Base-by-base conservation (phyloP, 2,329 filamentous ascomycete species). In the Acephala macrosclerotiorum region DNA sequence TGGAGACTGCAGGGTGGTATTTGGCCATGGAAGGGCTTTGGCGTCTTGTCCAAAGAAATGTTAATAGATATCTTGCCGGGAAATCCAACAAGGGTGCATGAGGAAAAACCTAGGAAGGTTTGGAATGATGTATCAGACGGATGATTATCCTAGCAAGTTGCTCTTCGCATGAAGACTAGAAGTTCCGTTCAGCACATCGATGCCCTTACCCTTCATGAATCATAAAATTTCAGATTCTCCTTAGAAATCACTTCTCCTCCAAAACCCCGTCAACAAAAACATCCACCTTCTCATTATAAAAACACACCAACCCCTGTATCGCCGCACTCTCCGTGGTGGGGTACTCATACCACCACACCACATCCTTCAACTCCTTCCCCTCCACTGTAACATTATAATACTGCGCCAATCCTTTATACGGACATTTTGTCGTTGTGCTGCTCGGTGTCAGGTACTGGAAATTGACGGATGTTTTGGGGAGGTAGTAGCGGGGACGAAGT, bases 241-340 rank as follows among this genome's bases (percentile, higher is more conserved):
- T n/a, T 45, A 18, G 16, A 2, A 25, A 26, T 29, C 47, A 64
- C 60, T 67, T 65, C 29, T 61, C 61, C 55, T 74, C 72, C 62
- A 68, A 69, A 16, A 71, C 60, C 3, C 87, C 87, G 66, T 87
- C 85, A 7, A 90, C 69, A 64, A 80, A 78, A 18, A 90, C 82
- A 66, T 90, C 86, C 1, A 91, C 86, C 76, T 87, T 88, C 74
- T 91, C 89, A 68, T 91, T 89, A 68, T 90, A 91, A 66, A 91
- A 91, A 72, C 87, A 90, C 61, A 89, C 57, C 55, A 81, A 73
- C 1, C 87, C 87, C 1, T 84, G 84, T 66, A 91, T 79, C 1
- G 75, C 77, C 2, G 81, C 82, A 63, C 84, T 85, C 76, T 91
- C 89, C 0, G 79, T 71, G 0, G 83, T 86, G 2, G 89, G 87